Evolutionary conservation across 139 green algal genomes (phyloP).

Genomic region (Tetraselmis striata): DNA sequence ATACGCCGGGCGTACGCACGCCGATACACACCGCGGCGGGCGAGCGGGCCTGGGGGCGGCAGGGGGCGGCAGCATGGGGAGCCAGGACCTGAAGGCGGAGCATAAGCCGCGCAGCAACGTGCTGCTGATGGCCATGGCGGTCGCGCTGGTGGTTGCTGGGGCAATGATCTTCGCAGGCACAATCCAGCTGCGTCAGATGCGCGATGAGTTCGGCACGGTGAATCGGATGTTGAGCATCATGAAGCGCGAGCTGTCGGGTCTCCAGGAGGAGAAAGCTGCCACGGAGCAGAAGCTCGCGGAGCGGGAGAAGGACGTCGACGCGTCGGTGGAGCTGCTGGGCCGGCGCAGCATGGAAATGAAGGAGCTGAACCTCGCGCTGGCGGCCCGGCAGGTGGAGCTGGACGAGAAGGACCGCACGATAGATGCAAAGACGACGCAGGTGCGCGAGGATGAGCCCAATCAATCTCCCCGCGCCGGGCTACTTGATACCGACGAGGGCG

Average conservation of each 20-base stretch:
- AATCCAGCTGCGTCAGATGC: background rate
- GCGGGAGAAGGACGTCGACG: background rate
- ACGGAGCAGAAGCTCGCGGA: background rate
- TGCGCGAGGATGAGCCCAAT: too few relatives aligned
- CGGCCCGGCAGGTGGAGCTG: background rate
- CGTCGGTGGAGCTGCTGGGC: background rate
- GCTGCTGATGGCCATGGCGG: background rate
- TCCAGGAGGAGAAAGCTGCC: background rate
- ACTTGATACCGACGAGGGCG: too few relatives aligned
- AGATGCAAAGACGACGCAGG: background rate
- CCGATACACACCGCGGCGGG: too few relatives aligned
- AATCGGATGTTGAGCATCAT: background rate
- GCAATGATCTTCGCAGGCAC: background rate
- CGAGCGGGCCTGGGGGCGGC: too few relatives aligned
- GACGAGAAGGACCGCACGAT: background rate
- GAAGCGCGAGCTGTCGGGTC: background rate
- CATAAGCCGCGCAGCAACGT: background rate
- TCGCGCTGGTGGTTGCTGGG: background rate
- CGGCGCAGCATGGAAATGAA: background rate
- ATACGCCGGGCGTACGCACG: too few relatives aligned
- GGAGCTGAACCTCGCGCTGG: background rate
- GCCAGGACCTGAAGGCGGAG: background rate
- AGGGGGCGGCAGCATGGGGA: background rate
- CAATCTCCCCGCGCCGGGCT: too few relatives aligned
- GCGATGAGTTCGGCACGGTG: background rate